phyloP scores from a whole-genome alignment of 176 grass and related monocot species.

The Oryza meridionalis region DNA sequence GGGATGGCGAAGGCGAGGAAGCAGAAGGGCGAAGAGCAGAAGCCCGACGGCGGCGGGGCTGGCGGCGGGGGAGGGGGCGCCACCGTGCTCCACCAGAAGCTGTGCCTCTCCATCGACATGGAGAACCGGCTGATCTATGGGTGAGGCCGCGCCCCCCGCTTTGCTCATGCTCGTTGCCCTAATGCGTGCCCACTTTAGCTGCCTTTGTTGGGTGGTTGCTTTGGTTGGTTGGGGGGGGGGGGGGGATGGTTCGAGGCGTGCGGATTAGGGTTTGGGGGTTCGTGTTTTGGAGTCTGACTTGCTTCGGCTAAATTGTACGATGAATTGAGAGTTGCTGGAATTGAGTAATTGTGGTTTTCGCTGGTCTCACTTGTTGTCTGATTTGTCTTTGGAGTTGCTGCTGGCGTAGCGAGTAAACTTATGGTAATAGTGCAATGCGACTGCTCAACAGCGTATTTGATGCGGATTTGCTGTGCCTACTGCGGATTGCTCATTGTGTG shows the following conservation, averaged over 20 bases:
- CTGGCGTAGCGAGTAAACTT: slow-evolving; percentile 4
- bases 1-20: slow-evolving; percentile 92
- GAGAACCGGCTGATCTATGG: slow-evolving; percentile 80
- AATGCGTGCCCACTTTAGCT: slow-evolving; percentile 37
- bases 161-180: slow-evolving; percentile 22
- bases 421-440: slow-evolving; percentile 15
- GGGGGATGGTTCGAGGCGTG: slow-evolving; percentile 3
- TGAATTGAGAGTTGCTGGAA: not conserved
- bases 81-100: slow-evolving; percentile 91
- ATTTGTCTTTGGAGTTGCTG: slow-evolving; percentile 13
- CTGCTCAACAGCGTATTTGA: slow-evolving; percentile 6
- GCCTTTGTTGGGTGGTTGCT: not conserved
- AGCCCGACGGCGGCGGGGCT: slow-evolving; percentile 35
- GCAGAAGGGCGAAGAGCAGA: slow-evolving; percentile 77
- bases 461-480: not conserved
- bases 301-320: slow-evolving; percentile 14
- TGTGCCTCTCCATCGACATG: slow-evolving; percentile 96
- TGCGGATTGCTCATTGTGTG: not conserved
- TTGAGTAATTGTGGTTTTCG: slow-evolving; percentile 19
- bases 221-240: not conserved
- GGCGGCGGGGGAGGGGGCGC: slow-evolving; percentile 46
- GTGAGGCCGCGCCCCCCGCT: slow-evolving; percentile 53
- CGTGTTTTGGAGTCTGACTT: slow-evolving; percentile 30
- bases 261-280: slow-evolving; percentile 54
- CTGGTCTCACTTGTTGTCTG: not conserved